A percentile compares a stretch with the other conserved stretches of the same genome.
Evolutionary conservation across 2,329 filamentous ascomycete species (phyloP).

Genomic region (Chaetothyriales sp.): DNA sequence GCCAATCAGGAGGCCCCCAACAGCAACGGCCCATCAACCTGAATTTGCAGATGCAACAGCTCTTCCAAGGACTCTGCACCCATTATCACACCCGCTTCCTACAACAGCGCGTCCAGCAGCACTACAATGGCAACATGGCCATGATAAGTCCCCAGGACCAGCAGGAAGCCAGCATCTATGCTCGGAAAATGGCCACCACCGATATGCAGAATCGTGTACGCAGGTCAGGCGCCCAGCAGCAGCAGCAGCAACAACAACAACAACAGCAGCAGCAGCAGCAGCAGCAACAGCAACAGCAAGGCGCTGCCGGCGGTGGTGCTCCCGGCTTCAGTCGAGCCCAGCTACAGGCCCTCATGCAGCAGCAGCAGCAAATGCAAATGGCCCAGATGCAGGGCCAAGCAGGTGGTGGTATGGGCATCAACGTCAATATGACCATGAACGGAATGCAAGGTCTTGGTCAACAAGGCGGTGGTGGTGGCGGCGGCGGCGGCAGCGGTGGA

Average conservation of each 20-base stretch:
- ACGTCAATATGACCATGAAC: constrained; percentile 14
- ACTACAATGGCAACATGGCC: not conserved
- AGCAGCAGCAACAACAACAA: constrained; percentile 8
- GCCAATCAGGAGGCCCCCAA: not conserved
- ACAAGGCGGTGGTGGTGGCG: constrained; percentile 2
- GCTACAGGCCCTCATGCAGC: constrained; percentile 4
- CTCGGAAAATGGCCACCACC: not conserved
- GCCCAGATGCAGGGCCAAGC: constrained; percentile 8
- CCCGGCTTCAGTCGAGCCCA: constrained; percentile 3
- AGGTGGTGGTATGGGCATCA: constrained; percentile 10
- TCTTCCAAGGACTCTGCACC: not conserved
- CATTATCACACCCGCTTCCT: not conserved
- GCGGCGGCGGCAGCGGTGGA: too few species aligned
- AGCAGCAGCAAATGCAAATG: constrained; percentile 11
- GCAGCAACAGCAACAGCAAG: constrained; percentile 9
- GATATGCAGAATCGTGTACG: not conserved
- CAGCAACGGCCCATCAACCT: constrained; percentile 3
- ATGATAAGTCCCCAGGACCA: not conserved
- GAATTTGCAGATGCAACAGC: constrained; percentile 4
- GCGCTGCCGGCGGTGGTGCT: not conserved
- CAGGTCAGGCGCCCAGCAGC: not conserved
- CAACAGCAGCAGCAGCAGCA: too few species aligned
- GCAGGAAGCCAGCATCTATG: not conserved
- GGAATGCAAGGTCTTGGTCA: constrained; percentile 9
- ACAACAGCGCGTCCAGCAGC: not conserved